Base-by-base conservation (phyloP, 2,329 filamentous ascomycete genomes). In the Chaetoscypha palmicola region DNA sequence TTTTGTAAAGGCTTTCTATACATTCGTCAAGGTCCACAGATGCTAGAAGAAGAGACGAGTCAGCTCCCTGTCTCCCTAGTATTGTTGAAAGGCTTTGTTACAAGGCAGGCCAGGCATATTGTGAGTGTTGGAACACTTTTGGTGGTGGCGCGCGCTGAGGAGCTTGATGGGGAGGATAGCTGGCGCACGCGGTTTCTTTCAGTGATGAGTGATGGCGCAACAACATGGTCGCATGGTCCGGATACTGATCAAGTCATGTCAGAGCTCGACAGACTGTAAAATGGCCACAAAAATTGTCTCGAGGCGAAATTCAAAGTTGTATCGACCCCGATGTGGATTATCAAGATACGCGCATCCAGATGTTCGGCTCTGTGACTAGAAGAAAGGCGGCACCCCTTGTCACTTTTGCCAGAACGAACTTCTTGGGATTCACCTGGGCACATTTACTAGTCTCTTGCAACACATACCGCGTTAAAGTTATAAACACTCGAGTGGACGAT, bases 1-100 rank as follows among this genome's bases (percentile, higher is more conserved):
- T 96, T 64, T 92, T 91, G 70, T 97, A 97, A 42, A 98, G 79
- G 56, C 91, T 85, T 64, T 87, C 81, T 69, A 98, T 97, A 70
- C 92, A 98, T 77, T 97, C 89, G 72, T 98, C 92, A 60, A 98
- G 80, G 67, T 98, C 91, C 69, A 98, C 90, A 68, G 88, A 95
- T 58, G 86, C 90, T 94, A 60, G 22, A 33, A 39, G 19, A 43
- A 35, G 23, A 24, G n/a, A 16, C 17, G 19, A 9, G 10, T 16
- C 32, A 34, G 32, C 32, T 17, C 5, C 8, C 5, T 20, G 12
- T 23, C 24, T 12, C 12, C 12, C 24, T 7, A 7, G 12, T 28
- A 12, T 28, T 28, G 24, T 28, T 33, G 33, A 31, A 37, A 21
- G 7, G 9, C 9, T 14, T 34, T 61, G 71, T 62, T 65, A 77